These are phyloP conservation scores for Wickerhamomyces alni DNA, from an alignment of 805 yeast genomes.

Conservation along the genomic window DNA sequence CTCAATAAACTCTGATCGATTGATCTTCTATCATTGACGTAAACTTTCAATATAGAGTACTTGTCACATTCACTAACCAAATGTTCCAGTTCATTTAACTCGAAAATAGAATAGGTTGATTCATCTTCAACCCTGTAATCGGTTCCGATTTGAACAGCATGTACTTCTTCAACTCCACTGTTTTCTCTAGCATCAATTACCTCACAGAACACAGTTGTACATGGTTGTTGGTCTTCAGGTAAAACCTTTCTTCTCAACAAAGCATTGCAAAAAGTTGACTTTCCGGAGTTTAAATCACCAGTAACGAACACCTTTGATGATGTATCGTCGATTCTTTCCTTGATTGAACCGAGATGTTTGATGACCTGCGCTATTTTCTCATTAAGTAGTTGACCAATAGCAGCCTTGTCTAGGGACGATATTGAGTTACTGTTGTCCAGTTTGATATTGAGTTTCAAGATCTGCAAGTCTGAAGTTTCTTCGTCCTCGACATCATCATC, in stretches of 20 bases:
- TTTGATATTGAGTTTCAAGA: constrained; percentile 58
- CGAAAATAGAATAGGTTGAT: constrained; percentile 54
- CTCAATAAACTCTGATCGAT: constrained; percentile 64
- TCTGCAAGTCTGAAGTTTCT: constrained; percentile 44
- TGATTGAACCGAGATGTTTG: constrained; percentile 63
- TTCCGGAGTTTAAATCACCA: constrained; percentile 96
- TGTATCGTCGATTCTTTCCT: constrained; percentile 84
- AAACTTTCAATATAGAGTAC: constrained; percentile 71
- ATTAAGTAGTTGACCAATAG: constrained; percentile 64
- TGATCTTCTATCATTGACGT: constrained; percentile 69
- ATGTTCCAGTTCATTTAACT: constrained; percentile 52
- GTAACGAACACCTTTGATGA: constrained; percentile 92
- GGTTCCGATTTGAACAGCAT: constrained; percentile 66
- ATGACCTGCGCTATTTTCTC: constrained; percentile 59
- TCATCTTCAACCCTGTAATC: constrained; percentile 42
- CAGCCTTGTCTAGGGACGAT: constrained; percentile 56
- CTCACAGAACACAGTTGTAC: constrained; percentile 94
- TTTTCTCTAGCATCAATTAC: constrained; percentile 81
- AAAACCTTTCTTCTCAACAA: constrained; percentile 67
- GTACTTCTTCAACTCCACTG: constrained; percentile 79
- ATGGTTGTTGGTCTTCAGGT: constrained; percentile 97
- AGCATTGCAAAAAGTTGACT: constrained; percentile 93
- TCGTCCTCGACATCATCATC: constrained; percentile 17
- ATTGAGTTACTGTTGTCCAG: constrained; percentile 42
- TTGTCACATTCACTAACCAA: constrained; percentile 70